A percentile compares a stretch with the other conserved stretches of the same genome.
Evolutionary conservation across 2,329 filamentous ascomycete species (phyloP).

Genomic region (Beauveria sp.): DNA sequence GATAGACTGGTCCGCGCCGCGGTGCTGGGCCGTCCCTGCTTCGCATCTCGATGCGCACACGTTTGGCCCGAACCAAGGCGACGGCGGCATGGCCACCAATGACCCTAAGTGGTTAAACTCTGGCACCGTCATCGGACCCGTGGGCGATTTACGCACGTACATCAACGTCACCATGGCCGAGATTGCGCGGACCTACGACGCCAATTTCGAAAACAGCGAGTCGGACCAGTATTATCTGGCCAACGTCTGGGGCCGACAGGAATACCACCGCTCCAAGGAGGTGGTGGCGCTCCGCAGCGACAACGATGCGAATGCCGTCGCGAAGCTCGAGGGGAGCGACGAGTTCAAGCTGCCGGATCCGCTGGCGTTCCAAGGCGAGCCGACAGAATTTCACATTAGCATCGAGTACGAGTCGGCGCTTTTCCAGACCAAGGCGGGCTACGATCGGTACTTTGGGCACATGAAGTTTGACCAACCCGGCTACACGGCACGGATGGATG

Average conservation of each 20-base stretch:
- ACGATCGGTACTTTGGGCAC: constrained; percentile 27
- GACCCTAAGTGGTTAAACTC: constrained; percentile 37
- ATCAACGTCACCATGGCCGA: constrained; percentile 23
- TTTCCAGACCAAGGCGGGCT: constrained; percentile 31
- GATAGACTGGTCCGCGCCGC: constrained; percentile 24
- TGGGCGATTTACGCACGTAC: constrained; percentile 23
- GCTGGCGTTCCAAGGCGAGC: neutral
- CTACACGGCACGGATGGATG: constrained; percentile 17
- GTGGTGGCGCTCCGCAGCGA: constrained; percentile 17
- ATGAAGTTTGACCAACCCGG: constrained; percentile 23
- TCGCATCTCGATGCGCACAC: constrained; percentile 23
- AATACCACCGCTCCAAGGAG: constrained; percentile 29
- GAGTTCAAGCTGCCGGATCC: neutral
- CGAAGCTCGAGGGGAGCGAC: neutral
- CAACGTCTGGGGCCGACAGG: constrained; percentile 35
- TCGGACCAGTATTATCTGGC: constrained; percentile 37
- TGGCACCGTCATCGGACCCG: constrained; percentile 36
- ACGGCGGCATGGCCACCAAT: constrained; percentile 22
- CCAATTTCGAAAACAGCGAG: constrained; percentile 23
- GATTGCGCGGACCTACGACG: constrained; percentile 27
- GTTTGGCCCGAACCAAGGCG: constrained; percentile 30
- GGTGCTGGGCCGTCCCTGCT: constrained; percentile 32
- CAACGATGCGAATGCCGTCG: constrained; percentile 8
- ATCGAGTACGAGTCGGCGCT: constrained; percentile 34
- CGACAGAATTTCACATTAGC: constrained; percentile 27